Percentiles rank a stretch among this genome's conserved stretches.
Conservation (phyloP, 768 basidiomycete species). For the Hydnomerulius pinastri region DNA sequence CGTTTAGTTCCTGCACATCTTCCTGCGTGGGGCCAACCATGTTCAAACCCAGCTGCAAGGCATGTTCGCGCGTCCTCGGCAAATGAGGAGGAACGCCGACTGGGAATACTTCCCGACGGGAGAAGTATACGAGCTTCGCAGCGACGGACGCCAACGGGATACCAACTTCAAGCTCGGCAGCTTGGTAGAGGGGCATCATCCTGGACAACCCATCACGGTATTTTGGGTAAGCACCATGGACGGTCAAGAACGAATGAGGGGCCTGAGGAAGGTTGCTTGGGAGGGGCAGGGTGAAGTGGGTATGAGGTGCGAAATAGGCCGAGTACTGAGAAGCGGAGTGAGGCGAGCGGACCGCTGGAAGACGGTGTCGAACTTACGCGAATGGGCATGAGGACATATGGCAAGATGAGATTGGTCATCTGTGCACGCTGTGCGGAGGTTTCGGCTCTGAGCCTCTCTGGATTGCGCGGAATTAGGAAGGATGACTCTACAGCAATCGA, state of each 20-base stretch:
- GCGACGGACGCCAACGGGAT: constrained; percentile 54
- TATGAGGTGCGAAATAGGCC: constrained; percentile 58
- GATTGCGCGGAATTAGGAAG: constrained; percentile 6
- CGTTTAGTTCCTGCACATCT: constrained; percentile 62
- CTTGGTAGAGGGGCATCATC: constrained; percentile 30
- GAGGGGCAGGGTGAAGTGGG: constrained; percentile 60
- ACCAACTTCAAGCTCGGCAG: constrained; percentile 25
- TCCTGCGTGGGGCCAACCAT: constrained; percentile 50
- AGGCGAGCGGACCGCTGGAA: constrained; percentile 3
- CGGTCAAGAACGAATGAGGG: constrained; percentile 34
- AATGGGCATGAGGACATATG: constrained; percentile 51
- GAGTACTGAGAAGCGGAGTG: constrained; percentile 45
- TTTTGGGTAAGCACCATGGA: constrained; percentile 50
- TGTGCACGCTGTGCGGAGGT: constrained; percentile 27
- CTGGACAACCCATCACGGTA: constrained; percentile 41
- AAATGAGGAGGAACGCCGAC: constrained; percentile 45
- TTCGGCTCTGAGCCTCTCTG: constrained; percentile 32
- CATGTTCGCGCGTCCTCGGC: constrained; percentile 33
- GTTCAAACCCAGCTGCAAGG: constrained; percentile 23
- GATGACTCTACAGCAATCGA: constrained; percentile 14
- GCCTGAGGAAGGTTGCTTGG: constrained; percentile 11
- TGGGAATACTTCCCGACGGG: constrained; percentile 52
- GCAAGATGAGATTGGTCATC: constrained; percentile 39
- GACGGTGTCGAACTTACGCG: constrained; percentile 35
- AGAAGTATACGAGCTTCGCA: constrained; percentile 64